Percentiles rank a stretch among this genome's conserved stretches.
phyloP scores from a whole-genome alignment of 441 rosid genomes.

The Melastoma candidum region DNA sequence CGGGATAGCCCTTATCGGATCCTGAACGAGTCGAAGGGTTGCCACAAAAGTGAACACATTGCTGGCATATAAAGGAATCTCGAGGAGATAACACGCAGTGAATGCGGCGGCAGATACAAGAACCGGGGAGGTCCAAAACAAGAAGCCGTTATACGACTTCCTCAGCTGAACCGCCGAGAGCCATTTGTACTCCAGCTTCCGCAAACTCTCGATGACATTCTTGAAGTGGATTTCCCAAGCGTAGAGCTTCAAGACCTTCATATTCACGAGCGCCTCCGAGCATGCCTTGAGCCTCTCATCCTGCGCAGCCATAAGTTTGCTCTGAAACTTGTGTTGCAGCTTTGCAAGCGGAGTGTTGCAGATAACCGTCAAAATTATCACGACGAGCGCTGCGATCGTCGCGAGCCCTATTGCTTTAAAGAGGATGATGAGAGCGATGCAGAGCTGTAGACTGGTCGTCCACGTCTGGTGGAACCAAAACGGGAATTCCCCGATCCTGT shows the following conservation, averaged over 20 bases:
- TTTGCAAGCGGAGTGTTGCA: slow-evolving; percentile 25
- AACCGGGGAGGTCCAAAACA: slow-evolving; percentile 89
- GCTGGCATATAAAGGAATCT: slow-evolving; percentile 64
- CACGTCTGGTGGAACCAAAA: slow-evolving; percentile 96
- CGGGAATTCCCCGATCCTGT: slow-evolving; percentile 88
- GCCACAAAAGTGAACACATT: slow-evolving; percentile 95
- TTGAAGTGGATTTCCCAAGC: slow-evolving; percentile 96
- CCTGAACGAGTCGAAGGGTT: slow-evolving; percentile 83
- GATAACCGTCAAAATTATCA: slow-evolving; percentile 54
- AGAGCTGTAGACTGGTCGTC: slow-evolving; percentile 84
- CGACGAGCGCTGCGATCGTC: slow-evolving; percentile 67
- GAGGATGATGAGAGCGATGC: slow-evolving; percentile 61
- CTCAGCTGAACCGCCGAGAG: slow-evolving; percentile 67
- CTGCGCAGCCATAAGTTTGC: slow-evolving; percentile 68
- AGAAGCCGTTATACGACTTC: slow-evolving; percentile 48
- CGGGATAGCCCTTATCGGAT: slow-evolving; percentile 70
- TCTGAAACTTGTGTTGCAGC: slow-evolving; percentile 65
- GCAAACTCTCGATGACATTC: slow-evolving; percentile 54
- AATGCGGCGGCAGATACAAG: slow-evolving; percentile 83
- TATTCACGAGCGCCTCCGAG: slow-evolving; percentile 73
- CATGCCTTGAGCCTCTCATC: slow-evolving; percentile 73
- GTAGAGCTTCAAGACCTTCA: slow-evolving; percentile 85
- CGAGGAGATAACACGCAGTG: slow-evolving; percentile 67
- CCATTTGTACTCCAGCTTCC: slow-evolving; percentile 60
- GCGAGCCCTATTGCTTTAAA: slow-evolving; percentile 82